These are phyloP conservation scores for Aspergillus sp. DNA, from an alignment of 2,329 filamentous ascomycete species.

Conservation along the genomic window DNA sequence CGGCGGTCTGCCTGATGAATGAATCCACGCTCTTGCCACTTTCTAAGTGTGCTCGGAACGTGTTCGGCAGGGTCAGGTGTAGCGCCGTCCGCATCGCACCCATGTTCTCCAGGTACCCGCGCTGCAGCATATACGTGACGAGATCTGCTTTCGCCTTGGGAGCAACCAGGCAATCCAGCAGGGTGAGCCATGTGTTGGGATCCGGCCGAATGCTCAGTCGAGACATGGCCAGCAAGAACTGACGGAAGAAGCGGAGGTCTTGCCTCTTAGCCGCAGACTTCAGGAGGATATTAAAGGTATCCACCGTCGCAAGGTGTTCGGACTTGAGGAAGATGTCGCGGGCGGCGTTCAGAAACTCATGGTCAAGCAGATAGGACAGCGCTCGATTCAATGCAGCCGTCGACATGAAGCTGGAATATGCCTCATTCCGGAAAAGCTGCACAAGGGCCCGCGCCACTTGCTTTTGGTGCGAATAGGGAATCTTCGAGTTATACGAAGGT, in stretches of 20 bases:
- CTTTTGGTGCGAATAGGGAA: slow-evolving; percentile 13
- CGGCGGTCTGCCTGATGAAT: slow-evolving; percentile 43
- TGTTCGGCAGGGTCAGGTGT: slow-evolving; percentile 34
- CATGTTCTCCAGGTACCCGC: slow-evolving; percentile 32
- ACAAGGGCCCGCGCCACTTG: slow-evolving; percentile 29
- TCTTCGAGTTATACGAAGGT: slow-evolving; percentile 15
- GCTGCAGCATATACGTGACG: slow-evolving; percentile 33
- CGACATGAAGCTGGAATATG: slow-evolving; percentile 36
- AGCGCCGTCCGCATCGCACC: slow-evolving; percentile 29
- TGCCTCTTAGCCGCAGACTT: slow-evolving; percentile 38
- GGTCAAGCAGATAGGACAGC: slow-evolving; percentile 40
- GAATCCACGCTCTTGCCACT: slow-evolving; percentile 34
- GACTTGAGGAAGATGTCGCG: slow-evolving; percentile 37
- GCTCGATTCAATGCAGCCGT: slow-evolving; percentile 45
- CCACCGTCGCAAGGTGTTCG: slow-evolving; percentile 39
- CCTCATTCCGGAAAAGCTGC: slow-evolving; percentile 35
- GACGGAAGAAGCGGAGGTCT: slow-evolving; percentile 43
- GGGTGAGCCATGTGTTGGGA: slow-evolving; percentile 45
- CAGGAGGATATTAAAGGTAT: slow-evolving; percentile 51
- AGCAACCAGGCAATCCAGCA: slow-evolving; percentile 35
- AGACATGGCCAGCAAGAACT: slow-evolving; percentile 43
- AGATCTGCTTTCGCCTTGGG: slow-evolving; percentile 32
- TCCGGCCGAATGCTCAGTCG: slow-evolving; percentile 41
- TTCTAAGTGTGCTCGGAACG: slow-evolving; percentile 36
- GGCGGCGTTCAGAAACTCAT: slow-evolving; percentile 33